Evolutionary conservation across 495 filamentous ascomycete genomes (phyloP), one percentile per base, ranked within the genome.

Genomic region (Evernia prunastri): DNA sequence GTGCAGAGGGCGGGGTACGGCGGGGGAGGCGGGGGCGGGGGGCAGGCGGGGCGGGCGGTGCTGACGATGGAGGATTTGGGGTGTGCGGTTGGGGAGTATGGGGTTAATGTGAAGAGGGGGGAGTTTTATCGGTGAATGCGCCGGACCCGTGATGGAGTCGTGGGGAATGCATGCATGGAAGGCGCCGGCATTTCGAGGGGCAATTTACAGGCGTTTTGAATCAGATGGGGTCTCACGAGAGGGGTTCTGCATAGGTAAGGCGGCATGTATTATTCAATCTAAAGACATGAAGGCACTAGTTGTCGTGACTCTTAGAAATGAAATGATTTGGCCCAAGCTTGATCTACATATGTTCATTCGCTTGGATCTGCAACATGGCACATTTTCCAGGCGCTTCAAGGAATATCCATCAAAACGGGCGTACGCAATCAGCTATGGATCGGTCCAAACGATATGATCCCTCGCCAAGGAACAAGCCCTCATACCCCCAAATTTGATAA

Each of bases 51-150:
- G 47, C 83, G 93, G 59, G 97, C 94, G 42, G 94, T 98, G 67
- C 77, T 98, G 63, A 97, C 95, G 9, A 97, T 98, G 94, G 94
- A 98, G 78, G 94, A 98, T 81, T 73, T 98, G 70, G 94, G 94
- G 4, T 96, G 96, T 89, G 94, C 94, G 9, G 94, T 97, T 25
- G 88, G 89, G 0, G 94, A 97, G 78, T 97, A 96, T 77, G 94
- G 95, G 0, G 92, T 97, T 58, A 97, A 95, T 75, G 88, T 97
- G 17, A 96, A 92, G 85, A 80, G 94, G 63, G 93, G 92, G 65
- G 94, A 99, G 77, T 99, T 97, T 72, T 99, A 99, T 77, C 85
- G 93, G 69, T 97, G 78, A 85, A 20, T 49, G 51, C 27, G 33
- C 18, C 35, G 18, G 43, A 3, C 20, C 23, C n/a, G 6, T 13